A percentile compares a stretch with the other conserved stretches of the same genome.
These are phyloP conservation scores for Phytophthora pluvialis DNA, from an alignment of 352 stramenopile genomes.

Conservation along the genomic window DNA sequence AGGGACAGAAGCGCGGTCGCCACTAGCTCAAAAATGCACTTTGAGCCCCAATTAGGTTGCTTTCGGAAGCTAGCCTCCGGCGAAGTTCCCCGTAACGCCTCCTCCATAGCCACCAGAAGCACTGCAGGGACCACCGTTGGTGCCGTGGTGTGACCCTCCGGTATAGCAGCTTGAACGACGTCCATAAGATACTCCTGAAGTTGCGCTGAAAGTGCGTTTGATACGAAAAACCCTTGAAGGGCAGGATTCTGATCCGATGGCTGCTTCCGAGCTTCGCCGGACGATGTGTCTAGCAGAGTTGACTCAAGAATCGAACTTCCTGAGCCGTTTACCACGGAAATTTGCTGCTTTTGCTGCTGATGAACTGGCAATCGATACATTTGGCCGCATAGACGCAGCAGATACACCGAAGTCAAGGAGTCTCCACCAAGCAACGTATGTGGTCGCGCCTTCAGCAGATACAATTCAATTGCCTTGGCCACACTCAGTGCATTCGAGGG, in stretches of 20 bases:
- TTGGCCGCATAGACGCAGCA: constrained; percentile 65
- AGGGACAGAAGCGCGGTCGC: constrained; percentile 48
- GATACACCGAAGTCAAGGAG: constrained; percentile 66
- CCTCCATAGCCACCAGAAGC: constrained; percentile 64
- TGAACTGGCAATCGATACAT: constrained; percentile 55
- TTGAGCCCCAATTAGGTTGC: constrained; percentile 41
- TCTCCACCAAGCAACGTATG: constrained; percentile 54
- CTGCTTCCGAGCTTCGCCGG: background rate
- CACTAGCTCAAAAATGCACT: constrained; percentile 70
- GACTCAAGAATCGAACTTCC: background rate
- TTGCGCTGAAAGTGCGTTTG: constrained; percentile 43
- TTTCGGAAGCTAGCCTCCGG: constrained; percentile 56
- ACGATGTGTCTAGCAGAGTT: constrained; percentile 6
- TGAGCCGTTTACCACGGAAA: constrained; percentile 17
- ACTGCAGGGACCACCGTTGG: constrained; percentile 26
- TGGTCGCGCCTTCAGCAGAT: constrained; percentile 55
- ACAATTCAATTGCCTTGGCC: constrained; percentile 58
- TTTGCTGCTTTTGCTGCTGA: constrained; percentile 22
- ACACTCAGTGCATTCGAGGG: constrained; percentile 18
- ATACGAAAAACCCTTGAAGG: constrained; percentile 56
- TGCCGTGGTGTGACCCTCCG: constrained; percentile 6
- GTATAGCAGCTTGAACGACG: constrained; percentile 29
- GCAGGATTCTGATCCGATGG: constrained; percentile 21
- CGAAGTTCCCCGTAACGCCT: constrained; percentile 49
- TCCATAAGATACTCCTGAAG: constrained; percentile 68